Evolutionary conservation across 768 basidiomycete species (phyloP).

Genomic region (Suillus variegatus): DNA sequence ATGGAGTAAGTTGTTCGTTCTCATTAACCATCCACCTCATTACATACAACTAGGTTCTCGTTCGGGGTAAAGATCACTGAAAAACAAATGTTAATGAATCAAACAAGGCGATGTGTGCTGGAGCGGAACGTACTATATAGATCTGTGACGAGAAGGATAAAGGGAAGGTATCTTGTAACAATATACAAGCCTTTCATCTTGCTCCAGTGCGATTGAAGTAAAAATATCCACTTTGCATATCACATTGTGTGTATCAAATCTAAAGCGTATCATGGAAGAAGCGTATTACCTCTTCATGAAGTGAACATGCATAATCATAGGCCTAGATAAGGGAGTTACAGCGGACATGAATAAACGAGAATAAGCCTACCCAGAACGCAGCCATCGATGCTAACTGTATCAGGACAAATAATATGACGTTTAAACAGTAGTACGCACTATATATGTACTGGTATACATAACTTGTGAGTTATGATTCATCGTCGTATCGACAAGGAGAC

Average conservation of each 20-base stretch:
- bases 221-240: not conserved
- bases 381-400: not conserved
- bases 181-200: not conserved
- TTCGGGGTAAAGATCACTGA: not conserved
- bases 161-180: not conserved
- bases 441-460: not conserved
- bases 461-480: not conserved
- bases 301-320: not conserved
- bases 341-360: not conserved
- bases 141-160: not conserved
- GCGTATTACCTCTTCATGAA: not conserved
- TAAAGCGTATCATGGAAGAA: not conserved
- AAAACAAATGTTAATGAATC: not conserved
- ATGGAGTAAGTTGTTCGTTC: not conserved
- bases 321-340: not conserved
- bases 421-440: not conserved
- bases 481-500: not conserved
- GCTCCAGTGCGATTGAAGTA: not conserved
- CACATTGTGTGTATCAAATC: not conserved
- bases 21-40: not conserved
- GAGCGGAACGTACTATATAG: slow-evolving; percentile 1
- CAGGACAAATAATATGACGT: not conserved
- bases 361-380: not conserved
- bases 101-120: not conserved
- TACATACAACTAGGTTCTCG: not conserved